phyloP scores from a whole-genome alignment of 2,329 filamentous ascomycete genomes.

The Diaporthe velutina region DNA sequence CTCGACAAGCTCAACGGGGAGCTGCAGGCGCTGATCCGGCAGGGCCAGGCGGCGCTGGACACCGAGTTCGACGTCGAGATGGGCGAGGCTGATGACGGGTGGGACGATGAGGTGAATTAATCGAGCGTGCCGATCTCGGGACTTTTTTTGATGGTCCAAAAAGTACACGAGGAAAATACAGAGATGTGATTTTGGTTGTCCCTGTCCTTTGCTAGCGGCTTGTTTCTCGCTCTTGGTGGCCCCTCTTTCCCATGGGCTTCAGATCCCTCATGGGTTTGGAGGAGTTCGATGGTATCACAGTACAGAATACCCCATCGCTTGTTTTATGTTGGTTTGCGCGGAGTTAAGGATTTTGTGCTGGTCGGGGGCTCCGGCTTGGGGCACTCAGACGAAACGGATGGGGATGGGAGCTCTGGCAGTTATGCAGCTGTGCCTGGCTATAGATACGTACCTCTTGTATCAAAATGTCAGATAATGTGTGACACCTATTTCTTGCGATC shows the following conservation, averaged over 20 bases:
- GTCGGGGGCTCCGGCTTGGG: background rate
- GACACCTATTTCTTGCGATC: background rate
- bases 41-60: slow-evolving; percentile 88
- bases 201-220: slow-evolving; percentile 2
- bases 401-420: background rate
- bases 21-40: slow-evolving; percentile 86
- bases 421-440: background rate
- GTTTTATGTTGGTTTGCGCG: background rate
- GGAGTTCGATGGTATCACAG: slow-evolving; percentile 2
- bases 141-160: background rate
- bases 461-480: background rate
- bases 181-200: background rate
- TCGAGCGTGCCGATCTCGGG: background rate
- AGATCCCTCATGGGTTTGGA: background rate
- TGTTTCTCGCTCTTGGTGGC: background rate
- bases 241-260: background rate
- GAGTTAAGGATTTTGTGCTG: background rate
- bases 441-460: slow-evolving; percentile 16
- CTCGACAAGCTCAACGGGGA: slow-evolving; percentile 84
- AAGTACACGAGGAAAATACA: background rate
- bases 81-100: slow-evolving; percentile 60
- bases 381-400: too few species aligned
- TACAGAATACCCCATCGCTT: background rate
- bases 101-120: slow-evolving; percentile 51
- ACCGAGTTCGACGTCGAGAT: slow-evolving; percentile 79